These are phyloP conservation scores for Neurospora sp. DNA, from an alignment of 495 filamentous ascomycete species.

Conservation along the genomic window DNA sequence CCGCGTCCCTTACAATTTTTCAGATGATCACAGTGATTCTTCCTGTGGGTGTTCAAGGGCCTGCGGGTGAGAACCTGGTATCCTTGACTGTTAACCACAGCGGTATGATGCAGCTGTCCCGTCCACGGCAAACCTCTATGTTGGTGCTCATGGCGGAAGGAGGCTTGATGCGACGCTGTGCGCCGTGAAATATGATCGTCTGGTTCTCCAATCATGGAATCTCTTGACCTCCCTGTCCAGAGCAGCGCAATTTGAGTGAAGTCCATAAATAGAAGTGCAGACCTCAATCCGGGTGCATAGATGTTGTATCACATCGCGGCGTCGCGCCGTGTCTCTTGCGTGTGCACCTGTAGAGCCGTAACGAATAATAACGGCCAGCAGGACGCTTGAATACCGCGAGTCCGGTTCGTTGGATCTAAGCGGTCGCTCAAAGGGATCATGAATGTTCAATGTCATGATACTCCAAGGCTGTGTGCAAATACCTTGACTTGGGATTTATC, in stretches of 20 bases:
- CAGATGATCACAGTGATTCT: neutral
- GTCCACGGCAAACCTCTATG: slow-evolving; percentile 2
- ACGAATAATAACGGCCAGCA: neutral
- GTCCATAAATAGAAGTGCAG: slow-evolving; percentile 15
- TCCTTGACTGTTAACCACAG: neutral
- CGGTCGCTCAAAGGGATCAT: neutral
- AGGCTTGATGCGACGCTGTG: slow-evolving; percentile 12
- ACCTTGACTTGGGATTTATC: neutral
- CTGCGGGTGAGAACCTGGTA: neutral
- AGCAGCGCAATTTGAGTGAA: slow-evolving; percentile 6
- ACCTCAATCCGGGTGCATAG: slow-evolving; percentile 4
- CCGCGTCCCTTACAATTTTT: neutral
- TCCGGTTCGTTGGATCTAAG: neutral
- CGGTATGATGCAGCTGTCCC: neutral
- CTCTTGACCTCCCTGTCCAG: neutral
- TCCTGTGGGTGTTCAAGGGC: neutral
- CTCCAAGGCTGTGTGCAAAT: neutral
- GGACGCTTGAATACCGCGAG: neutral
- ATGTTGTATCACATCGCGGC: slow-evolving; percentile 8
- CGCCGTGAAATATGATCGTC: neutral
- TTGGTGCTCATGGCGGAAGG: slow-evolving; percentile 7
- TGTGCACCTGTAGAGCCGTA: neutral
- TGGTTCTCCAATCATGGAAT: slow-evolving; percentile 5
- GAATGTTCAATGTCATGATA: neutral
- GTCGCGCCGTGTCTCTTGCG: slow-evolving; percentile 6